Evolutionary conservation across 805 yeast species (phyloP).

Genomic region (Wickerhamiella australiensis): DNA sequence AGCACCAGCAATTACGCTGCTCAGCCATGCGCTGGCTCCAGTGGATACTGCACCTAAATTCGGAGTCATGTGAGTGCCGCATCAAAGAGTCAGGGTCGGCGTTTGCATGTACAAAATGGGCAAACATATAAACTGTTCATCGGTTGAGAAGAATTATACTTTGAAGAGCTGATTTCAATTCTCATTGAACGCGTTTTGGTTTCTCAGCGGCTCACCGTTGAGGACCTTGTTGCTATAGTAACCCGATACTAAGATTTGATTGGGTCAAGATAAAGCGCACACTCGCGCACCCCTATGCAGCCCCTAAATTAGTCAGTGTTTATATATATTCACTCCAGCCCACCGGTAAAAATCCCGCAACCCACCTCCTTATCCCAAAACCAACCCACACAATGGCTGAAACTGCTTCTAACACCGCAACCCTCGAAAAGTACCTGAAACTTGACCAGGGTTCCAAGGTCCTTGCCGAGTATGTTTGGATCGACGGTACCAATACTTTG

Average conservation of each 20-base stretch:
- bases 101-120: background rate
- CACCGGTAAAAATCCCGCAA: no score
- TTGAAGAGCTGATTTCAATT: background rate
- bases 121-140: background rate
- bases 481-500: constrained; percentile 79
- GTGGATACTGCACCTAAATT: background rate
- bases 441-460: constrained; percentile 77
- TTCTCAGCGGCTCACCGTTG: background rate
- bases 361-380: background rate
- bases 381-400: background rate
- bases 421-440: constrained; percentile 69
- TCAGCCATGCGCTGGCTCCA: background rate
- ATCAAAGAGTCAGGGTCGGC: background rate
- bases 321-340: constrained; percentile 1
- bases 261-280: constrained; percentile 11
- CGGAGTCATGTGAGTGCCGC: background rate
- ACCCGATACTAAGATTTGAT: constrained; percentile 1
- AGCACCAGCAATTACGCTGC: background rate
- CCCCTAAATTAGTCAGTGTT: background rate
- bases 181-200: background rate
- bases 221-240: background rate
- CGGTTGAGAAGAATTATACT: background rate
- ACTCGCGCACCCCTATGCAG: background rate
- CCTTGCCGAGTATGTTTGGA: constrained; percentile 96
- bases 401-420: constrained; percentile 43